These are phyloP conservation scores for Betula pendula DNA, from an alignment of 306 rosid species.

Conservation along the genomic window DNA sequence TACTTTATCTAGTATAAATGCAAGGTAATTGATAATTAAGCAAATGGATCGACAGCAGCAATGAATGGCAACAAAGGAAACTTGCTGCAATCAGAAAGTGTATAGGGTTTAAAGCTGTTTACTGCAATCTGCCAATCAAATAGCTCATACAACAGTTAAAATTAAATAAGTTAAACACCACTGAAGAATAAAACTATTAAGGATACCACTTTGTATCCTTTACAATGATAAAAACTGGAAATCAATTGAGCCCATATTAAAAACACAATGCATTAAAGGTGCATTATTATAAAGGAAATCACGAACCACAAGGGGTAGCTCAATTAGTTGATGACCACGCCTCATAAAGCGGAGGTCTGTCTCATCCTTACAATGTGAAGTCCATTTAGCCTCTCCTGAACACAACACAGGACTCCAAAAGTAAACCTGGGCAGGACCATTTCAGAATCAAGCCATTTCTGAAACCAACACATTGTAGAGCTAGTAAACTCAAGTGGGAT, in stretches of 20 bases:
- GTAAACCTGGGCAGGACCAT: not conserved
- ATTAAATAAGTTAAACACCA: not conserved
- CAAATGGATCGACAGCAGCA: not conserved
- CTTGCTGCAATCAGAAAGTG: not conserved
- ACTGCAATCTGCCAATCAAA: not conserved
- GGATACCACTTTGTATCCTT: not conserved
- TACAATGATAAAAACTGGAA: not conserved
- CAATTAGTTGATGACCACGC: too few relatives aligned
- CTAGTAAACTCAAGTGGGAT: not conserved
- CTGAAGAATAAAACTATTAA: not conserved
- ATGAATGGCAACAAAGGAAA: not conserved
- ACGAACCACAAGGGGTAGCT: too few relatives aligned
- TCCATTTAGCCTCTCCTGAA: too few relatives aligned
- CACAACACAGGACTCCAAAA: too few relatives aligned
- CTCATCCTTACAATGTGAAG: not conserved
- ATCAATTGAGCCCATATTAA: not conserved
- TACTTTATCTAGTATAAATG: conserved; percentile 1
- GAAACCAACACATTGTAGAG: not conserved
- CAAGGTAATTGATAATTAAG: not conserved
- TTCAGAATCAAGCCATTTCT: not conserved
- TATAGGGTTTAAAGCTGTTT: not conserved
- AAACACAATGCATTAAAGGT: not conserved
- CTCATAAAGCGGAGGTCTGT: too few relatives aligned
- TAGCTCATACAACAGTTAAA: not conserved
- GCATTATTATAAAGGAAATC: not conserved